Evolutionary conservation across 1,284 basidiomycete species (phyloP), one percentile per base, ranked within the genome.

Genomic region (Coniferiporia weirii): DNA sequence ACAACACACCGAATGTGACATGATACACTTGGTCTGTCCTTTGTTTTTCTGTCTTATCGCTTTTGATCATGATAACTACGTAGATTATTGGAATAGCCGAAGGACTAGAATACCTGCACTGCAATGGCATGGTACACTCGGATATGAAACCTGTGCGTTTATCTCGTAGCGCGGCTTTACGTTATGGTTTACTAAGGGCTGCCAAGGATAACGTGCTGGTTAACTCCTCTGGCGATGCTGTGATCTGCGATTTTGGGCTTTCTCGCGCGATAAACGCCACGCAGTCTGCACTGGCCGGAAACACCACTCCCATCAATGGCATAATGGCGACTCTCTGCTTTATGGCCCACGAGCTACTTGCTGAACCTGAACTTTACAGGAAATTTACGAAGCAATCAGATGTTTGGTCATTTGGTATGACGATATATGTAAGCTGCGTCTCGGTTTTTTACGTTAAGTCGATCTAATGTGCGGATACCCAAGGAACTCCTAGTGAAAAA

Each of bases 341-440:
- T n/a, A n/a, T n/a, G n/a, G n/a, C n/a, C n/a, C n/a, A n/a, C n/a
- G n/a, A n/a, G 27, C n/a, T 46, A 15, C 38, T 40, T 9, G 38
- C 15, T 7, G 12, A 40, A 15, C 12, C 12, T 7, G 38, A 40
- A 10, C 2, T 15, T 12, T 40, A 40, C 38, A 43, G 17, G 19
- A 22, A 36, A 19, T 35, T 49, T 49, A 35, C 58, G 7, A 43
- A 50, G 38, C 15, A 54, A 43, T 32, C 52, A 15, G 58, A 59
- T 35, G 58, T 59, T 6, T 59, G 58, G 58, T 52, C 58, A 32
- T 59, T 59, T 34, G 52, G 52, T 10, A 59, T 59, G 58, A 59
- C 58, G 13, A 22, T 55, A 8, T 55, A 38, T 32, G 58, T 59
- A 19, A 43, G 58, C 38, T 8, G 8, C 44, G 8, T n/a, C 17